Conservation (phyloP, 441 rosid species). For the Adansonia madagascariensis region DNA sequence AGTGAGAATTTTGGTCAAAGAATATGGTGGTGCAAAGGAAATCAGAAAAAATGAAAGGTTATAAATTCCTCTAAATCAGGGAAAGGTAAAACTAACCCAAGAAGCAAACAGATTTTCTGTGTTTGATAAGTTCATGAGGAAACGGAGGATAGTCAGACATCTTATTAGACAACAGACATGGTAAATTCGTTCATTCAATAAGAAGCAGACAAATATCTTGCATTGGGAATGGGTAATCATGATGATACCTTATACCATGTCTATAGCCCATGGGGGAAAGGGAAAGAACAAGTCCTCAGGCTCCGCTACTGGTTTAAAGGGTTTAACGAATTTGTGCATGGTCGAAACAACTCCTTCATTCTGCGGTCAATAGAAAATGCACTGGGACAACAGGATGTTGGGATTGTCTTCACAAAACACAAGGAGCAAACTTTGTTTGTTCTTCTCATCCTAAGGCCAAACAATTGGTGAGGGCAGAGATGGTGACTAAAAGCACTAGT, state of each 20-base stretch:
- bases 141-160: neutral
- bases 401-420: neutral
- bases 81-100: neutral
- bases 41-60: neutral
- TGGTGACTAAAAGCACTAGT: neutral
- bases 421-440: neutral
- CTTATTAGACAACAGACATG: neutral
- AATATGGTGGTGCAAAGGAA: neutral
- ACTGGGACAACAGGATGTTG: neutral
- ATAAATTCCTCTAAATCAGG: neutral
- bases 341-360: neutral
- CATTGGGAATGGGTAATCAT: neutral
- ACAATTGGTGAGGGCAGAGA: neutral
- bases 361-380: neutral
- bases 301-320: neutral
- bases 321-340: neutral
- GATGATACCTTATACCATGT: neutral
- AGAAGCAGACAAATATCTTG: neutral
- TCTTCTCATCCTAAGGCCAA: neutral
- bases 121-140: neutral
- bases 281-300: neutral
- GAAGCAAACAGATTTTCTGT: neutral
- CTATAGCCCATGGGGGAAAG: neutral
- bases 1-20: neutral
- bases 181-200: neutral